Base-by-base conservation (phyloP, 305 asterid species). In the Andrographis paniculata region DNA sequence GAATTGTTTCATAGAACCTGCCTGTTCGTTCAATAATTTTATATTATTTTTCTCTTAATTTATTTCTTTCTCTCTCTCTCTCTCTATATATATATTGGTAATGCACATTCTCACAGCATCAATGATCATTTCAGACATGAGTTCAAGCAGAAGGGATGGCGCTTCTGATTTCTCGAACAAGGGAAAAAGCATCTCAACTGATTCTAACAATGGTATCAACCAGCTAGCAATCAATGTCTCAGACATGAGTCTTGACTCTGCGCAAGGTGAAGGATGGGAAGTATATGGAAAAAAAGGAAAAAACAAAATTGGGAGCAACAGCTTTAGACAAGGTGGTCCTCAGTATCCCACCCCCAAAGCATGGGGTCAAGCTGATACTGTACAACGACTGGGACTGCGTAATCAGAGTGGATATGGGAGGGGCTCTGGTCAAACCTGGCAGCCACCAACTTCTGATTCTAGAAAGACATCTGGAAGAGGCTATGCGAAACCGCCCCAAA, bases 181-280 rank as follows among this genome's bases (percentile, higher is more conserved):
- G 56, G 77, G 80, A 20, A 77, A 72, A 65, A 39, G 52, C 44
- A 28, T 20, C 30, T 53, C 70, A 10, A 64, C 48, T 52, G 52
- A 52, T 47, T 54, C 68, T 18, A 54, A 50, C 44, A 58, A 63
- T 28, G 53, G 64, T 5, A 20, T 66, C 24, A 64, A 67, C 45
- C 74, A 75, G 20, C 47, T 73, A 54, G 53, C 63, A 36, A 66
- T 27, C 39, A 76, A 68, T 23, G 55, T 82, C 30, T 68, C 70
- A 9, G 74, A 57, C 58, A 30, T 80, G 65, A 56, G 46, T 46
- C 20, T 74, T 52, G 61, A 59, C 44, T 37, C 71, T 33, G 44
- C 64, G 17, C 60, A 70, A 47, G 81, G 64, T 35, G 89, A 71
- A 16, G 95, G 85, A 14, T 83, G 99, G 99, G 89, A 77, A 66